Evolutionary conservation across 2,329 filamentous ascomycete genomes (phyloP), one percentile per base, ranked within the genome.

Genomic region (Boeremia exigua): DNA sequence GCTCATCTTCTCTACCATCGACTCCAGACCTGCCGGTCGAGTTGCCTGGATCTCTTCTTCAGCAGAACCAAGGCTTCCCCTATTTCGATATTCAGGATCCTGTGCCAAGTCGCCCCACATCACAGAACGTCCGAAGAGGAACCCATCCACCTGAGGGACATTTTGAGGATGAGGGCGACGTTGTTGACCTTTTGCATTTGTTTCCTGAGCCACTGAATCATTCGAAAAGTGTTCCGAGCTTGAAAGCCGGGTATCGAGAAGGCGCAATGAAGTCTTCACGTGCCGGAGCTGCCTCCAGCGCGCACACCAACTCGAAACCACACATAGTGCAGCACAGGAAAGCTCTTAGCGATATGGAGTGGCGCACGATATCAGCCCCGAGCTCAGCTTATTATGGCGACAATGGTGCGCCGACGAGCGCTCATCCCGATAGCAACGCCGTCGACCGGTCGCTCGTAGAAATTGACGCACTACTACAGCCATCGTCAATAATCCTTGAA

Each of bases 1-100:
- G 77, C 58, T 78, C 78, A 11, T 56, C 66, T 23, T 79, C 77
- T 32, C 66, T 75, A 14, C 75, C 78, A 30, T 69, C 75, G 6
- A 75, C 74, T 37, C 77, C 77, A 56, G 63, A 67, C 5, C 54
- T 72, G 32, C 71, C 69, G 7, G 65, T 57, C 40, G 69, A 71
- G 48, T 54, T 72, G 7, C 67, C 69, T 56, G 67, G 66, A 8
- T 70, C 63, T 40, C 53, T 69, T 27, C 59, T 74, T 2, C 65
- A 71, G 45, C 68, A 74, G 23, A 74, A 75, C 46, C 71, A 74
- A 59, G 73, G 69, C 9, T 69, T 69, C 50, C 60, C 70, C 33
- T 58, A 58, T 56, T 48, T 60, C 59, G 61, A 66, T 28, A 55
- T 54, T 8, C 43, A 33, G 8, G 44, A 48, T 45, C 43, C 59